Base-by-base conservation (phyloP, 2,329 filamentous ascomycete species). In the Didymella glomerata region DNA sequence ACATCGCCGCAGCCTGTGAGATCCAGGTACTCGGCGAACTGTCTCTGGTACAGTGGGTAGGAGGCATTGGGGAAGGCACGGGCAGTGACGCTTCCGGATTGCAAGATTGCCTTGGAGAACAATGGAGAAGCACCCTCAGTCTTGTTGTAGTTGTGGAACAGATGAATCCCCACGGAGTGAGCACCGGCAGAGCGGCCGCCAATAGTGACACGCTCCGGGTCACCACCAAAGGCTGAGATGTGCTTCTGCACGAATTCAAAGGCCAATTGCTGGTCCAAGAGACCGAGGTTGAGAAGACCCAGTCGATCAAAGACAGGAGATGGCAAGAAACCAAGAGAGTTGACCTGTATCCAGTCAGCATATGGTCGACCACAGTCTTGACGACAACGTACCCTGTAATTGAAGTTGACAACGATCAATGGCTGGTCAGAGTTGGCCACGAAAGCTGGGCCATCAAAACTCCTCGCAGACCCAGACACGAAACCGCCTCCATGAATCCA, bases 171-270 rank as follows among this genome's bases (percentile, higher is more conserved):
- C 11, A 69, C 66, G 0, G 68, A 72, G 27, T 74, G 71, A 2
- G 70, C 70, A 20, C 76, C 76, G 27, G 76, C 75, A 7, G 73
- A 73, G 25, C 77, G 75, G 4, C 78, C 77, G 54, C 72, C 78
- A 14, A 80, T 66, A 0, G 70, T 76, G 32, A 80, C 77, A 10
- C 70, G 63, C 25, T 55, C 51, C 11, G 75, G 65, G 57, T 80
- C 77, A 22, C 77, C 78, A 2, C 78, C 78, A 54, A 80, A 80
- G 18, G 60, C 63, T 1, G 69, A 72, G 46, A 79, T 78, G 55
- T 80, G 77, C 22, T 76, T 66, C 22, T 72, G 68, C 3, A 79
- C 68, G 63, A 78, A 80, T 41, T 79, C 70, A 25, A 73, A 67
- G 1, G 66, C 50, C 1, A 60, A 34, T 32, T 64, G 57, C 45